Evolutionary conservation across 2,329 filamentous ascomycete species (phyloP).

Genomic region (Trichoderma sp.): DNA sequence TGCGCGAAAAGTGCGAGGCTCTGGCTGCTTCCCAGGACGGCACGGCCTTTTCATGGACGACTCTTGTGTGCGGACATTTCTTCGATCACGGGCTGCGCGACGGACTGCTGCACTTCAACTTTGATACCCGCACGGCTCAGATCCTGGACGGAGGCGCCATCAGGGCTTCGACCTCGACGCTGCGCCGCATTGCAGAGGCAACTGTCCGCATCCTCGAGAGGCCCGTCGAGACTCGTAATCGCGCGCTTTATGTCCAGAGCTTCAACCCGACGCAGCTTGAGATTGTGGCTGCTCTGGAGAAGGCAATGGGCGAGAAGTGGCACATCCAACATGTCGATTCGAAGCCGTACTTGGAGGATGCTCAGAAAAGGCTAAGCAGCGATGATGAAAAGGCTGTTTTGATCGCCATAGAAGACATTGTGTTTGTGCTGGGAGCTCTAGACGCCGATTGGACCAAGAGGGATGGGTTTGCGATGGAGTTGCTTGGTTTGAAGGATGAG

Average conservation of each 20-base stretch:
- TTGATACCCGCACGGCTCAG: conserved; percentile 43
- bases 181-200: conserved; percentile 50
- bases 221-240: conserved; percentile 54
- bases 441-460: conserved; percentile 51
- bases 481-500: conserved; percentile 49
- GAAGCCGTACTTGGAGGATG: conserved; percentile 40
- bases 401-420: conserved; percentile 44
- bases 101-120: conserved; percentile 45
- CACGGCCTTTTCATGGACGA: conserved; percentile 51
- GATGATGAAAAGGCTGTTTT: conserved; percentile 40
- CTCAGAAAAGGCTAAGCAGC: conserved; percentile 40
- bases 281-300: conserved; percentile 51
- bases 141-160: conserved; percentile 55
- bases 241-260: conserved; percentile 48
- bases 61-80: conserved; percentile 43
- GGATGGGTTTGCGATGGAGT: conserved; percentile 49
- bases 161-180: conserved; percentile 50
- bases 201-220: conserved; percentile 52
- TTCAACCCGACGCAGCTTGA: conserved; percentile 50
- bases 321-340: conserved; percentile 37
- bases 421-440: conserved; percentile 50
- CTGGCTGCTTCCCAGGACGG: conserved; percentile 29
- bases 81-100: conserved; percentile 51
- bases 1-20: conserved; percentile 35
- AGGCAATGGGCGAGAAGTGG: conserved; percentile 47